Evolutionary conservation across 805 yeast species (phyloP), one percentile per base, ranked within the genome.

Genomic region (Sporopachydermia lactativora): DNA sequence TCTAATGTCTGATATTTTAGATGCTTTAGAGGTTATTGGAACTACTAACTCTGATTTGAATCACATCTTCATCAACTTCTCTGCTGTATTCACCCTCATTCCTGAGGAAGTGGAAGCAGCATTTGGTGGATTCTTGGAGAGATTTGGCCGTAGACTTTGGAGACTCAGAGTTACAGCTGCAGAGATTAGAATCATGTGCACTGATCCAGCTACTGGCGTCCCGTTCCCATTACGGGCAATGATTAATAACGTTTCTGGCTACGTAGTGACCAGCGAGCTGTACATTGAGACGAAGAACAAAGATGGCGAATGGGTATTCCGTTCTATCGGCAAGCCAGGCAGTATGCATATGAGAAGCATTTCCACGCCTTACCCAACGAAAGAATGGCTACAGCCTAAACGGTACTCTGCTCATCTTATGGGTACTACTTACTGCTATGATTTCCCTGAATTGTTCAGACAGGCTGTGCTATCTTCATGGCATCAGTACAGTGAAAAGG

Each of bases 401-500:
- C 85, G 99, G 66, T 94, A 94, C 70, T 83, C 81, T 68, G 99
- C 99, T 39, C 97, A 92, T 63, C 71, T 84, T 53, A 81, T 92
- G 88, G 98, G 98, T 48, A 92, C 99, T 15, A 88, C 98, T 6
- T 92, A 85, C 57, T 96, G 85, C 39, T 92, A 94, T 56, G 99
- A 92, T 63, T 94, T 92, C 92, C 98, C 99, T 41, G 98, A 92
- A 60, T 67, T 92, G 54, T 92, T 94, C 81, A 83, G 88, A 54
- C 96, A 92, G 66, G 94, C 96, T 34, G 71, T 83, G 34, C 61
- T 75, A 42, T 70, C 88, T 15, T 81, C 77, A 61, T 92, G 99
- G 99, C 78, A 79, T 59, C 73, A 72, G 45, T 60, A 61, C 49
- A 69, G 45, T 34, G 18, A 8, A 8, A 24, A 24, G n/a, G 37